Percentiles rank a stretch among this genome's conserved stretches.
phyloP scores from a whole-genome alignment of 345 rosid genomes.

The Euphorbia peplus region DNA sequence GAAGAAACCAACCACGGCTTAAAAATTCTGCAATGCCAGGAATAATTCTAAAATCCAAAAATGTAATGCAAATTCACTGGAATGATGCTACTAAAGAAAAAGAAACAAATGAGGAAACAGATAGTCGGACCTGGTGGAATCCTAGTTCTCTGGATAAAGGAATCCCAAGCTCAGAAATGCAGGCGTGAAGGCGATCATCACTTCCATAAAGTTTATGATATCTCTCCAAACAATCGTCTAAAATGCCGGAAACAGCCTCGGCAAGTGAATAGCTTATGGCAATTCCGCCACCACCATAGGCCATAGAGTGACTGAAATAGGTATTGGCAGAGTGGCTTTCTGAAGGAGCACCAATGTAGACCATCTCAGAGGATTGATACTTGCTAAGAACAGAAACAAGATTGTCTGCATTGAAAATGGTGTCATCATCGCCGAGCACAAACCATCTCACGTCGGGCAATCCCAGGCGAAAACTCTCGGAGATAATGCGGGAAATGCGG shows the following conservation, averaged over 20 bases:
- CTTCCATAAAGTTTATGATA: constrained; percentile 84
- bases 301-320: constrained; percentile 86
- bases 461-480: constrained; percentile 65
- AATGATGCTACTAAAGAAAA: not conserved
- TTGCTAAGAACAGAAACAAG: constrained; percentile 62
- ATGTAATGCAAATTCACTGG: not conserved
- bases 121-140: constrained; percentile 70
- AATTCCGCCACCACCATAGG: constrained; percentile 94
- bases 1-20: not conserved
- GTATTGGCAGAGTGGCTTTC: constrained; percentile 92
- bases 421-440: constrained; percentile 86
- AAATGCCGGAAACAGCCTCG: constrained; percentile 57
- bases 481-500: constrained; percentile 73
- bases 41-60: not conserved
- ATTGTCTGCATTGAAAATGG: constrained; percentile 71
- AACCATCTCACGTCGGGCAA: constrained; percentile 75
- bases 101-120: not conserved
- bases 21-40: constrained; percentile 3
- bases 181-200: constrained; percentile 91
- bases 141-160: constrained; percentile 82
- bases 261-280: constrained; percentile 86
- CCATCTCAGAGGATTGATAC: constrained; percentile 74
- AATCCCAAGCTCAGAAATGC: constrained; percentile 87
- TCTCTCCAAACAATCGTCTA: constrained; percentile 70
- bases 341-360: constrained; percentile 72